Percentiles rank a stretch among this genome's conserved stretches.
phyloP scores from a whole-genome alignment of 495 filamentous ascomycete species.

The Emericellopsis terricola region DNA sequence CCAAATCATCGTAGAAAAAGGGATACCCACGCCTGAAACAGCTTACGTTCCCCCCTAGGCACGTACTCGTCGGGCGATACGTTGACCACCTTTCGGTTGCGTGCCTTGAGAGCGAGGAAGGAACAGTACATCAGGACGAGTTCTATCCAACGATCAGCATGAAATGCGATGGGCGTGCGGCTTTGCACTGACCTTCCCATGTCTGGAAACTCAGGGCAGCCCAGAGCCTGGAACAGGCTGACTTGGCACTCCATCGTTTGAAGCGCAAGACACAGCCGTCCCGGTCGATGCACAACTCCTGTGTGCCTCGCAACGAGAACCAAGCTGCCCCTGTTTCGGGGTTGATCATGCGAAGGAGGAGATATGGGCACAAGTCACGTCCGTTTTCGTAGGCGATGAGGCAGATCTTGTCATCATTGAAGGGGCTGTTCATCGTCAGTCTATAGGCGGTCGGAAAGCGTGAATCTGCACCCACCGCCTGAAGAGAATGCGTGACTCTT shows the following conservation, averaged over 20 bases:
- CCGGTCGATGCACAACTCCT: conserved; percentile 30
- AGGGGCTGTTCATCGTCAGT: conserved; percentile 14
- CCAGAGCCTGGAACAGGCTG: conserved; percentile 28
- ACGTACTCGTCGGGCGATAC: conserved; percentile 38
- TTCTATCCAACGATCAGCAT: conserved; percentile 15
- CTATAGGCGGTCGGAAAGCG: not conserved
- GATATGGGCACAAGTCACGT: conserved; percentile 19
- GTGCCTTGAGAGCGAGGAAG: conserved; percentile 55
- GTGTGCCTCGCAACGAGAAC: conserved; percentile 26
- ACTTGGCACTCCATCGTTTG: conserved; percentile 25
- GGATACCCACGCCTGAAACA: conserved; percentile 47
- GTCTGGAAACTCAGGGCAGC: conserved; percentile 32
- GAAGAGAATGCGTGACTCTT: conserved; percentile 29
- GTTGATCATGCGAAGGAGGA: conserved; percentile 20
- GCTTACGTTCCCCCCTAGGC: conserved; percentile 40
- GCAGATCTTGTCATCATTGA: conserved; percentile 32
- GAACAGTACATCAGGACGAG: conserved; percentile 69
- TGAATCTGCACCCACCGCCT: conserved; percentile 19
- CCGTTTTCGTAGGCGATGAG: conserved; percentile 27
- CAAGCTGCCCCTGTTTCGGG: conserved; percentile 15
- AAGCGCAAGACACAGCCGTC: conserved; percentile 27
- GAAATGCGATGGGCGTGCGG: not conserved
- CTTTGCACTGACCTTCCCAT: conserved; percentile 30
- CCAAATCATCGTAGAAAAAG: not conserved
- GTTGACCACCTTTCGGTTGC: conserved; percentile 37